Conservation (phyloP, 805 yeast genomes). For the Phaffomyces antillensis region DNA sequence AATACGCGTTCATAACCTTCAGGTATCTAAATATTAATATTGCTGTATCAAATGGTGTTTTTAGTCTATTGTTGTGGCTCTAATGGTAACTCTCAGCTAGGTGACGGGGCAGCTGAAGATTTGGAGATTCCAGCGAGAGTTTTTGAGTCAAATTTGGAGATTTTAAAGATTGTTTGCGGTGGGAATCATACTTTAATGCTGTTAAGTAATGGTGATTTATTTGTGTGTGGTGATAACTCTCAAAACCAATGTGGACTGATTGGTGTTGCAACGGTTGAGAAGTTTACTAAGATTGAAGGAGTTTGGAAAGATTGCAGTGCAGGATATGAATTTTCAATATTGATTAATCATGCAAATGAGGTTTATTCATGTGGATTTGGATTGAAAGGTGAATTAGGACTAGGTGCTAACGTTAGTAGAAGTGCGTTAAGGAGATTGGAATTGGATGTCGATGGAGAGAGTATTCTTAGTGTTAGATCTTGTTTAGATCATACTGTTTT, state of each 20-base stretch:
- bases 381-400: conserved; percentile 67
- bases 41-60: conserved; percentile 8
- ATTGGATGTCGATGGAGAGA: conserved; percentile 6
- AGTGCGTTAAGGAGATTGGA: conserved; percentile 5
- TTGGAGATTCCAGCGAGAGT: conserved; percentile 21
- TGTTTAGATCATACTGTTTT: conserved; percentile 43
- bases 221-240: conserved; percentile 52
- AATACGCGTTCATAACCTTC: conserved; percentile 1
- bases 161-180: conserved; percentile 56
- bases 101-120: conserved; percentile 51
- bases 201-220: conserved; percentile 44
- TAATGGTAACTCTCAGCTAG: conserved; percentile 74
- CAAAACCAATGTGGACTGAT: conserved; percentile 46
- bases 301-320: conserved; percentile 47
- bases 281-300: conserved; percentile 20
- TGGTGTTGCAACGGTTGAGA: not conserved
- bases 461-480: conserved; percentile 20
- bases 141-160: conserved; percentile 12
- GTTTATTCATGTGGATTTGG: conserved; percentile 60
- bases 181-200: conserved; percentile 80
- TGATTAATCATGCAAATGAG: conserved; percentile 34
- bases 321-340: conserved; percentile 74
- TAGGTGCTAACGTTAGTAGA: conserved; percentile 24
- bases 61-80: conserved; percentile 64
- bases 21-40: no score